Evolutionary conservation across 2,329 filamentous ascomycete species (phyloP), one percentile per base, ranked within the genome.

Genomic region (Pseudogymnoascus sp.): DNA sequence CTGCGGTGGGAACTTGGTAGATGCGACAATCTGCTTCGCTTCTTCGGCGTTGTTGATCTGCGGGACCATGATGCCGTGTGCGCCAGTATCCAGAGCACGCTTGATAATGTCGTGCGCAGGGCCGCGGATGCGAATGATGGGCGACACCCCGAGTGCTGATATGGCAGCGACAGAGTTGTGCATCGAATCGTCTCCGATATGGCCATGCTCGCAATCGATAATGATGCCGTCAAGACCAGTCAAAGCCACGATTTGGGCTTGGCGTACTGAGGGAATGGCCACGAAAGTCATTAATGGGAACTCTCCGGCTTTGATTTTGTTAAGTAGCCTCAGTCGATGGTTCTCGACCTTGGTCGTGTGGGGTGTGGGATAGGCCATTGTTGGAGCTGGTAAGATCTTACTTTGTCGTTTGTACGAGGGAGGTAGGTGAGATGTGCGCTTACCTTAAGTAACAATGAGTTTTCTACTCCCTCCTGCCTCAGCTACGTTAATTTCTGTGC

Each of bases 81-180:
- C 79, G 19, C 79, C 79, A 1, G 77, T 77, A 66, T 80, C 79
- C 3, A 81, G 72, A 5, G 77, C 79, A 62, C 72, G 80, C 14
- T 76, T 77, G 61, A 81, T 80, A 16, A 73, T 69, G 8, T 76
- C 77, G 67, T 80, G 78, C 59, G 78, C 77, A 64, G 80, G 77
- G 22, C 77, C 76, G 19, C 72, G 69, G 38, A 78, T 70, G 60
- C 76, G 75, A 45, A 77, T 72, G n/a, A 78, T 66, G 7, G 76
- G 76, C 3, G 75, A 77, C 3, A 76, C 75, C 3, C 79, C 79
- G 28, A 77, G 68, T 1, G 78, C 76, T 45, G 80, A 75, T 67
- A 82, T 80, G 5, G 79, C 82, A 6, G 79, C 78, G 1, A 83
- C 80, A 6, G 79, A 77, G 68, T 82, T 81, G 68, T 83, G 77